Percentiles rank a stretch among this genome's conserved stretches.
Conservation (phyloP, 148 eudicot genomes). For the Arctostaphylos glauca region DNA sequence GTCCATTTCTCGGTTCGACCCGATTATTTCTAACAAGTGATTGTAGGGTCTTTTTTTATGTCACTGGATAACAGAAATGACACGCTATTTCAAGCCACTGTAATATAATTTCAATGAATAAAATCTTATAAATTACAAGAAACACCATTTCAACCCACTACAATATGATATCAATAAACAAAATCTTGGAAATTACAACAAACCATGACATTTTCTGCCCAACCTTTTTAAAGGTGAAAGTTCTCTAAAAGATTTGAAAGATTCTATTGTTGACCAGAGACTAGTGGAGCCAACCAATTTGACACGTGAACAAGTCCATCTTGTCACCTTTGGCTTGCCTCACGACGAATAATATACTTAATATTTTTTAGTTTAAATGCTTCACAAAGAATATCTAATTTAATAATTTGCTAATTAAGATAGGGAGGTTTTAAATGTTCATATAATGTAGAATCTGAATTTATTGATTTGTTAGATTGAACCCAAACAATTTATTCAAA, state of each 20-base stretch:
- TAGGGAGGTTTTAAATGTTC: too few relatives aligned
- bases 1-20: too few relatives aligned
- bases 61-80: too few relatives aligned
- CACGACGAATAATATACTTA: background rate
- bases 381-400: background rate
- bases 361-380: background rate
- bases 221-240: background rate
- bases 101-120: background rate
- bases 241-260: background rate
- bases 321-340: constrained; percentile 8
- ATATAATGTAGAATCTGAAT: too few relatives aligned
- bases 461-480: too few relatives aligned
- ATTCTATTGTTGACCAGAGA: background rate
- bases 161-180: background rate
- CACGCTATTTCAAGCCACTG: too few relatives aligned
- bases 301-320: constrained; percentile 1
- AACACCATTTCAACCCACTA: too few relatives aligned
- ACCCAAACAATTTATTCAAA: too few relatives aligned
- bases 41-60: too few relatives aligned
- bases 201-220: background rate
- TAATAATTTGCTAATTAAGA: background rate
- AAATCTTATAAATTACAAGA: too few relatives aligned
- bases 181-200: background rate
- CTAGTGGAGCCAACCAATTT: background rate
- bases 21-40: too few relatives aligned